Evolutionary conservation across 441 rosid genomes (phyloP).

Genomic region (Omphalea diandra): DNA sequence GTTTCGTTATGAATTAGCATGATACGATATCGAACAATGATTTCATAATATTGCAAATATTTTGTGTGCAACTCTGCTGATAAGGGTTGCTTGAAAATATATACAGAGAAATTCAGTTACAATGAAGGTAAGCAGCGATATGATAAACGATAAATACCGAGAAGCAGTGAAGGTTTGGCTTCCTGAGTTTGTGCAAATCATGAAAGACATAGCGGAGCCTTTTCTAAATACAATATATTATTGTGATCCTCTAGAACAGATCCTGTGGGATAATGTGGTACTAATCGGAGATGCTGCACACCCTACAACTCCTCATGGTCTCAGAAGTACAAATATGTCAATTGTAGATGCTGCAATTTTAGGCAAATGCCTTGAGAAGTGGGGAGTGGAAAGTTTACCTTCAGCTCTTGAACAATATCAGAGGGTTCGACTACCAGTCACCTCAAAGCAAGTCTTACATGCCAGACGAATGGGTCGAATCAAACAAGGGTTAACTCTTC

Average conservation of each 20-base stretch:
- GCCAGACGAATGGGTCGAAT: slow-evolving; percentile 53
- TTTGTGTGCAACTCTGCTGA: neutral
- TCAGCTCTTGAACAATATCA: slow-evolving; percentile 65
- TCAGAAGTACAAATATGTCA: slow-evolving; percentile 86
- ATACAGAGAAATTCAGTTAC: slow-evolving; percentile 70
- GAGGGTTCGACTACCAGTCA: slow-evolving; percentile 50
- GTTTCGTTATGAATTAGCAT: neutral
- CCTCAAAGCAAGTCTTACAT: slow-evolving; percentile 60
- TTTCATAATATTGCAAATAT: neutral
- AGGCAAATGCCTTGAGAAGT: slow-evolving; percentile 54
- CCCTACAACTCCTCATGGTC: slow-evolving; percentile 69
- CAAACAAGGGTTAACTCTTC: slow-evolving; percentile 63
- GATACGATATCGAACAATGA: neutral
- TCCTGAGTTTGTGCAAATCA: slow-evolving; percentile 54
- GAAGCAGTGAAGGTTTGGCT: slow-evolving; percentile 63
- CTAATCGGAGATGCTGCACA: slow-evolving; percentile 81
- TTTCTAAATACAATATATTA: slow-evolving; percentile 75
- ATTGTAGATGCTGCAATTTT: slow-evolving; percentile 59
- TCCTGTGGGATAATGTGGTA: slow-evolving; percentile 53
- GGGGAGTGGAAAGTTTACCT: slow-evolving; percentile 38
- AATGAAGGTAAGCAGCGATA: slow-evolving; percentile 46
- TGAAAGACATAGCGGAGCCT: slow-evolving; percentile 67
- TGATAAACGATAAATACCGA: slow-evolving; percentile 48
- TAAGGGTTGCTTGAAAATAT: neutral
- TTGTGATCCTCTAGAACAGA: slow-evolving; percentile 48